Conservation (phyloP, 768 basidiomycete species). For the Leucosporidium scottii region DNA sequence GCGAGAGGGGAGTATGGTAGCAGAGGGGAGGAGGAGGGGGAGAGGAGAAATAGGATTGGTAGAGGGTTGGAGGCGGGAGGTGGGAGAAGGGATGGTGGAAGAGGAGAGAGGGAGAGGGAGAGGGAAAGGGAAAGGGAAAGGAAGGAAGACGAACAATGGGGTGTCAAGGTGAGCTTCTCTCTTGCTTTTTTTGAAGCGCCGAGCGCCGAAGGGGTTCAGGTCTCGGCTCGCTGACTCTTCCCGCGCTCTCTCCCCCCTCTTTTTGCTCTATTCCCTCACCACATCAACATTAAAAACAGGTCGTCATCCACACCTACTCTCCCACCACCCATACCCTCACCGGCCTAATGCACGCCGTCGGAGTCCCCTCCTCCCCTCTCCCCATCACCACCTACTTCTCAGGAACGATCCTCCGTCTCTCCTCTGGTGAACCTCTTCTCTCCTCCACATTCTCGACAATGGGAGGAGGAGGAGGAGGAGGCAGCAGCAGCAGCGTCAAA, state of each 20-base stretch:
- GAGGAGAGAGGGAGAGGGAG: not conserved
- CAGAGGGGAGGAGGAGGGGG: not conserved
- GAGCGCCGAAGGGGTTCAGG: no score
- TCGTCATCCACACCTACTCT: conserved; percentile 25
- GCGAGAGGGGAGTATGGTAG: not conserved
- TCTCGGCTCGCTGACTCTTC: no score
- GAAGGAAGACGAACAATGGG: conserved; percentile 15
- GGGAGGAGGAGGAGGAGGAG: no score
- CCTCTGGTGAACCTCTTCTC: conserved; percentile 10
- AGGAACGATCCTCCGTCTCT: conserved; percentile 22
- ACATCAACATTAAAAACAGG: conserved; percentile 13
- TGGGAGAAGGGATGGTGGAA: not conserved
- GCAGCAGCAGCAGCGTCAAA: no score
- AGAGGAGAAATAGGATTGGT: not conserved
- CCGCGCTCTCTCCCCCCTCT: no score
- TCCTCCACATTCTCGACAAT: not conserved
- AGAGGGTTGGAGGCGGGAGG: not conserved
- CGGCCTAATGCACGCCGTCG: conserved; percentile 33
- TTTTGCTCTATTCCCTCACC: not conserved
- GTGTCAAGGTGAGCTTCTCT: conserved; percentile 10
- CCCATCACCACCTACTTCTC: not conserved
- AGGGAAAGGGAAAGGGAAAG: not conserved
- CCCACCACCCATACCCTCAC: not conserved
- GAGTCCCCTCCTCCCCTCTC: conserved; percentile 12
- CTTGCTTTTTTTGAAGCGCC: not conserved